Percentiles rank a stretch among this genome's conserved stretches.
Evolutionary conservation across 148 eudicot species (phyloP).

Genomic region (Cornus florida): DNA sequence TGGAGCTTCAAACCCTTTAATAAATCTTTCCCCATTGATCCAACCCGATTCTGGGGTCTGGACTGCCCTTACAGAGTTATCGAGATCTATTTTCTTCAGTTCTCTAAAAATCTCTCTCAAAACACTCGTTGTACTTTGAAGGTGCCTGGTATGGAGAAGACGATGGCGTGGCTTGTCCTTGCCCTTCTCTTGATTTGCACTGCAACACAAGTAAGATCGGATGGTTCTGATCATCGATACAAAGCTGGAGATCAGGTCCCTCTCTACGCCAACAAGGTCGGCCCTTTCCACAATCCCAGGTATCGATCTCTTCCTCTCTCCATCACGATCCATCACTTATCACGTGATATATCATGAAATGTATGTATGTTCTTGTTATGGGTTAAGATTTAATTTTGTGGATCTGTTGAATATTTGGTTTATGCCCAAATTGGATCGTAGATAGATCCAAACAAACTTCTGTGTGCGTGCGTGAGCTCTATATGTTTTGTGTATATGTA

Average conservation of each 20-base stretch:
- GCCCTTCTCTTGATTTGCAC: slow-evolving; percentile 11
- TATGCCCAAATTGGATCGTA: no score
- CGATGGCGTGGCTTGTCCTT: slow-evolving; percentile 16
- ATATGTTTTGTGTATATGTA: no score
- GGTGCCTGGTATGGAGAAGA: neutral
- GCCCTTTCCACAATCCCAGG: slow-evolving; percentile 74
- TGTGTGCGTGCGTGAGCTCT: no score
- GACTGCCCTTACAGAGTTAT: no score
- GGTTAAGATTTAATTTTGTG: neutral
- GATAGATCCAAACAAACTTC: no score
- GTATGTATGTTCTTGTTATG: neutral
- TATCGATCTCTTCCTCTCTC: slow-evolving; percentile 1
- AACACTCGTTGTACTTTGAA: no score
- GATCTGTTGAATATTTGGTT: neutral
- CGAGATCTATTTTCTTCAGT: neutral
- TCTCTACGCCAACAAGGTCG: slow-evolving; percentile 62
- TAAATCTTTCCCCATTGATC: no score
- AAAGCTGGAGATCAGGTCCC: slow-evolving; percentile 59
- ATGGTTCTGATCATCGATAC: slow-evolving; percentile 63
- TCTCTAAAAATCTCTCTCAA: neutral
- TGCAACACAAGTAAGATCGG: slow-evolving; percentile 36
- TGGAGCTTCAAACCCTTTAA: no score
- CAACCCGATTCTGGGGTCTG: no score
- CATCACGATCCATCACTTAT: no score
- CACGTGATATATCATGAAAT: no score